Conservation (phyloP, 176 grass and related monocot genomes). For the Eragrostis curvula region DNA sequence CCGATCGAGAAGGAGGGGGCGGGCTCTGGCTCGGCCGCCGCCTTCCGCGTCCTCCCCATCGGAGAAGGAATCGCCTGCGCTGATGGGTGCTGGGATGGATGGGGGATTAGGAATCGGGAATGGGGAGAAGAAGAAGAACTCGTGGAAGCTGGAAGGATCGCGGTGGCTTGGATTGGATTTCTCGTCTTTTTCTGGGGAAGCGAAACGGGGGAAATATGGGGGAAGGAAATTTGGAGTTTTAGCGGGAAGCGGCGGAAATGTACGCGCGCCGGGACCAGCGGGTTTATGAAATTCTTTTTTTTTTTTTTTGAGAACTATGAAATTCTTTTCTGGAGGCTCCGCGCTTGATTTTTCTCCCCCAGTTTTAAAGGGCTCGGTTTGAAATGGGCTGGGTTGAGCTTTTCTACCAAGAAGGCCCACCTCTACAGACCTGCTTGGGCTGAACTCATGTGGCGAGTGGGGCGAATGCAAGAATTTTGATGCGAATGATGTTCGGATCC, state of each 20-base stretch:
- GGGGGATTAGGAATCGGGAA: background rate
- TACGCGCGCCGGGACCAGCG: background rate
- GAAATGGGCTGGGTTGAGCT: too few relatives aligned
- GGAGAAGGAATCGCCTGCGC: background rate
- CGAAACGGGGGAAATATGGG: too few relatives aligned
- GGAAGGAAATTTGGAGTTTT: background rate
- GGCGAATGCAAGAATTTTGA: too few relatives aligned
- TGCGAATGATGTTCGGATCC: too few relatives aligned
- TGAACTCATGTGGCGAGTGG: too few relatives aligned
- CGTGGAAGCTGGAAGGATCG: background rate
- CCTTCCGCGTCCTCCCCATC: constrained; percentile 51
- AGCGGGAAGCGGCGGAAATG: constrained; percentile 16
- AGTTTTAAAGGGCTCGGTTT: too few relatives aligned
- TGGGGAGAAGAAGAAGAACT: background rate
- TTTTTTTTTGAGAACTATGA: too few relatives aligned
- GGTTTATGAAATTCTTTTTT: background rate
- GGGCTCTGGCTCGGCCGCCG: constrained; percentile 29
- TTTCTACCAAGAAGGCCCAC: too few relatives aligned
- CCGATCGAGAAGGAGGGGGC: constrained; percentile 58
- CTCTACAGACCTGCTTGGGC: too few relatives aligned
- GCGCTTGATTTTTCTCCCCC: too few relatives aligned
- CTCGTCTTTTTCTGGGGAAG: background rate
- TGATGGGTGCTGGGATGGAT: background rate
- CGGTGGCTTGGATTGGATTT: background rate
- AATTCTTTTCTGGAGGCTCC: too few relatives aligned